Evolutionary conservation across 768 basidiomycete genomes (phyloP), one percentile per base, ranked within the genome.

Genomic region (Leccinum imitatum): DNA sequence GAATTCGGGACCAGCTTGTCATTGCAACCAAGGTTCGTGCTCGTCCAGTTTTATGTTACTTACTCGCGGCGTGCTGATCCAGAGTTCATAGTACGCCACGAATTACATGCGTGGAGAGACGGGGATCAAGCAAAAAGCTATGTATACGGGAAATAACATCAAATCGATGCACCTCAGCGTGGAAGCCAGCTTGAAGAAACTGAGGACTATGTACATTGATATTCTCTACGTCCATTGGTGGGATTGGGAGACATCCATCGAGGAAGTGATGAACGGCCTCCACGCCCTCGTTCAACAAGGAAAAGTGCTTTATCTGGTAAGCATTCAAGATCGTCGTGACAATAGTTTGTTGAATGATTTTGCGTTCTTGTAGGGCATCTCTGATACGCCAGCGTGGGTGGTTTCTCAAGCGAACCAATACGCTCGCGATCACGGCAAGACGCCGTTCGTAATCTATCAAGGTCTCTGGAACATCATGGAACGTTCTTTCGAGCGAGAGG

Each of bases 141-240:
- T 75, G 51, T 77, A 71, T 53, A 53, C 47, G 4, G 79, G 80
- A 17, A 81, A 81, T 63, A 62, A 65, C 51, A 57, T 69, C 46
- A 78, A 79, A 61, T 72, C 63, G 1, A 63, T 81, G 65, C 61
- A 64, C 15, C 9, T 75, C 31, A 66, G 65, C 17, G 67, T 77
- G 3, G 70, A 72, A 19, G 71, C 67, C 1, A 74, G 71, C 27
- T 71, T 81, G 54, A 74, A 73, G 57, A 85, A 84, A 61, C 76
- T 89, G 23, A 74, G 83, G 39, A 87, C 85, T 0, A 73, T 78
- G n/a, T 88, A 82, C 60, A 78, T 85, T 65, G 84, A 85, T 61
- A 76, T 86, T 55, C 67, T 85, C 21, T 84, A 84, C 62, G 63
- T 84, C 1, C 84, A 84, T 63, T 81, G 76, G 74, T 78, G 79